A percentile compares a stretch with the other conserved stretches of the same genome.
Evolutionary conservation across 2,329 filamentous ascomycete genomes (phyloP).

Genomic region (Orbilia javanica): DNA sequence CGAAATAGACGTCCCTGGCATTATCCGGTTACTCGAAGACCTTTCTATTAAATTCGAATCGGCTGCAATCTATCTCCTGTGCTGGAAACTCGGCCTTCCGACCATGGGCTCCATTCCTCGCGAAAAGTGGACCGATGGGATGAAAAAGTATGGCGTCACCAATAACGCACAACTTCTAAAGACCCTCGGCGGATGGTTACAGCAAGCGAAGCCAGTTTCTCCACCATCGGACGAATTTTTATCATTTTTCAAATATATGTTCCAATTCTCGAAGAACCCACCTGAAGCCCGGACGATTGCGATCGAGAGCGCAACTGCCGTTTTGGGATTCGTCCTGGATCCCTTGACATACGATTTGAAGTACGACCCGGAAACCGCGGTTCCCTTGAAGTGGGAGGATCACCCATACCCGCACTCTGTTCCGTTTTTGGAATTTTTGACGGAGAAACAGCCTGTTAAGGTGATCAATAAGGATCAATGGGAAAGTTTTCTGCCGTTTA

Average conservation of each 20-base stretch:
- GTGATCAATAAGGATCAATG: constrained; percentile 63
- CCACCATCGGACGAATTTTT: constrained; percentile 39
- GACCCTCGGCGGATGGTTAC: constrained; percentile 35
- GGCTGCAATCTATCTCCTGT: constrained; percentile 53
- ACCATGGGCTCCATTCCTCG: constrained; percentile 54
- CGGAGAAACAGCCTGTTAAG: constrained; percentile 59
- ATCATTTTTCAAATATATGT: constrained; percentile 55
- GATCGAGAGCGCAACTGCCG: constrained; percentile 24
- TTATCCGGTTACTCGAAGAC: constrained; percentile 44
- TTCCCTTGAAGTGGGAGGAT: constrained; percentile 23
- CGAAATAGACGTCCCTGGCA: constrained; percentile 43
- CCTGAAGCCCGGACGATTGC: constrained; percentile 41
- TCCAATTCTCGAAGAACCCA: constrained; percentile 49
- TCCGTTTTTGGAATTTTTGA: constrained; percentile 61
- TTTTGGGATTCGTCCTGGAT: constrained; percentile 40
- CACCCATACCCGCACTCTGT: constrained; percentile 59
- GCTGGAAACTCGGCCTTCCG: constrained; percentile 47
- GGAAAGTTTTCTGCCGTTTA: constrained; percentile 62
- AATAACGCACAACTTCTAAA: constrained; percentile 47
- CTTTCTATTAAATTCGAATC: constrained; percentile 51
- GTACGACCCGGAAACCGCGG: constrained; percentile 42
- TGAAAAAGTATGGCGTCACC: constrained; percentile 44
- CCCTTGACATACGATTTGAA: constrained; percentile 48
- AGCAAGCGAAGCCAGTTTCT: constrained; percentile 45
- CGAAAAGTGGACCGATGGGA: constrained; percentile 51